phyloP scores from a whole-genome alignment of 768 basidiomycete species.

The Russula sp. region DNA sequence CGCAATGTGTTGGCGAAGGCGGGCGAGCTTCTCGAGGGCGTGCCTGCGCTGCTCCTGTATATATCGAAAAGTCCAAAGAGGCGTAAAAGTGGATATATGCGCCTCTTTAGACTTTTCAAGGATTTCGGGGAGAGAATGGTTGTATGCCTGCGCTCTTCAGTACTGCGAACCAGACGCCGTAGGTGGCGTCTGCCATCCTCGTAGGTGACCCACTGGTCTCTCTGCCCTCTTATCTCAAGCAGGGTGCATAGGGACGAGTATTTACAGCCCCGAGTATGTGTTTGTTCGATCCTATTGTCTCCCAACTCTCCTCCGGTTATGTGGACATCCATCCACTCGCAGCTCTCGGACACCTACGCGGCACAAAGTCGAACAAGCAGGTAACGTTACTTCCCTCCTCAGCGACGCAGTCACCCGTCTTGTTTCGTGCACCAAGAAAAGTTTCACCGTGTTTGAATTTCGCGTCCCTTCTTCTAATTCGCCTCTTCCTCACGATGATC shows the following conservation, averaged over 20 bases:
- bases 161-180: constrained; percentile 34
- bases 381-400: constrained; percentile 27
- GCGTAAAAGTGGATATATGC: constrained; percentile 30
- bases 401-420: constrained; percentile 25
- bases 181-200: constrained; percentile 31
- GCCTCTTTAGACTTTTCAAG: constrained; percentile 31
- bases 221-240: not conserved
- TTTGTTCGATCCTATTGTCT: constrained; percentile 27
- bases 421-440: constrained; percentile 18
- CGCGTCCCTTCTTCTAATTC: constrained; percentile 10
- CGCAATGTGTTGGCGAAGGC: constrained; percentile 32
- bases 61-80: too few species aligned
- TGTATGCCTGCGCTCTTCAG: constrained; percentile 34
- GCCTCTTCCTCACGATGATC: constrained; percentile 36
- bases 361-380: constrained; percentile 22
- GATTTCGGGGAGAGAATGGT: constrained; percentile 33
- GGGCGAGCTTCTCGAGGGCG: constrained; percentile 29
- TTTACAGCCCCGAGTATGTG: constrained; percentile 33
- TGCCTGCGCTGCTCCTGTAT: constrained; percentile 31
- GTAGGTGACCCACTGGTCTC: constrained; percentile 10
- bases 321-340: not conserved
- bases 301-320: not conserved
- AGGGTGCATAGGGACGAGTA: constrained; percentile 26
- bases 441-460: constrained; percentile 25
- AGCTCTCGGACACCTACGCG: constrained; percentile 30